phyloP scores from a whole-genome alignment of 441 rosid species.

The Jatropha podagrica region DNA sequence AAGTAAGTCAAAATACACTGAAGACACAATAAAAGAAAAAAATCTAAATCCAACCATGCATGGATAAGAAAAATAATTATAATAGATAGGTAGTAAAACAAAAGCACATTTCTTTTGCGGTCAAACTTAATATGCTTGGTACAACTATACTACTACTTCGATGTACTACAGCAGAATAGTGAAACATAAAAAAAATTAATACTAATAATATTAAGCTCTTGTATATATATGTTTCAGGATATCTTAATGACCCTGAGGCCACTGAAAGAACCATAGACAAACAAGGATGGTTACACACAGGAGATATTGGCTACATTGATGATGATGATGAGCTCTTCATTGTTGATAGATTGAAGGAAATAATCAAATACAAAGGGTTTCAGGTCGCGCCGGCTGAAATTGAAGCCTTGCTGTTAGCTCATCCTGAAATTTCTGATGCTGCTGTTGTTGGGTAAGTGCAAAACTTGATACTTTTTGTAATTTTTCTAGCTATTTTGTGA shows the following conservation, averaged over 20 bases:
- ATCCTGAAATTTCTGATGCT: conserved; percentile 66
- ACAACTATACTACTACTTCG: too few species aligned
- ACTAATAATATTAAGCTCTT: background rate
- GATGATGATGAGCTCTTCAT: conserved; percentile 64
- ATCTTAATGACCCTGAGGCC: conserved; percentile 67
- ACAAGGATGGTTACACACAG: conserved; percentile 67
- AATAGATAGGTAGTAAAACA: too few species aligned
- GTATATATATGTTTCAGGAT: conserved; percentile 38
- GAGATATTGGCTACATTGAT: conserved; percentile 64
- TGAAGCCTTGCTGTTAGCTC: conserved; percentile 71
- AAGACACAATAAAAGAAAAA: too few species aligned
- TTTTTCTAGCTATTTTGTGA: background rate
- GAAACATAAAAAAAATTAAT: too few species aligned
- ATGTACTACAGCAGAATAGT: background rate
- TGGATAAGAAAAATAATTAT: too few species aligned
- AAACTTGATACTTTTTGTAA: background rate
- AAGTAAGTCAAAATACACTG: too few species aligned
- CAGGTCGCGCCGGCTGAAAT: conserved; percentile 88
- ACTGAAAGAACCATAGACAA: conserved; percentile 57
- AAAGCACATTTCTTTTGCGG: too few species aligned
- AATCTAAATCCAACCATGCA: too few species aligned
- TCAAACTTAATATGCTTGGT: too few species aligned
- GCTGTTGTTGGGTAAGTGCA: conserved; percentile 76
- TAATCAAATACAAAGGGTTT: conserved; percentile 66
- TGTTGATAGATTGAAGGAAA: conserved; percentile 63